Evolutionary conservation across 75 land plant genomes (phyloP).

Genomic region (Pseudotsuga menziesii): DNA sequence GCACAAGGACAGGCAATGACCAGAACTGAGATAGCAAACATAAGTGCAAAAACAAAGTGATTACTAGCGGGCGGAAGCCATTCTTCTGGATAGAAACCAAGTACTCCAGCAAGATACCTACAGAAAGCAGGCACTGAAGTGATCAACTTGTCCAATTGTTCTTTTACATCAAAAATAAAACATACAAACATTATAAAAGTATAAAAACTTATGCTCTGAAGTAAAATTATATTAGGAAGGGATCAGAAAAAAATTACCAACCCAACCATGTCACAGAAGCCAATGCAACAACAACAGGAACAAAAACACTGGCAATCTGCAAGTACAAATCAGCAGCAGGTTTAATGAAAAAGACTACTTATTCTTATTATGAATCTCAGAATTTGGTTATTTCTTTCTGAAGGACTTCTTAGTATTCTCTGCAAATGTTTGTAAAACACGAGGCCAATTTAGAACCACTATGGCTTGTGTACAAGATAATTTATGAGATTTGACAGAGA

Average conservation of each 20-base stretch:
- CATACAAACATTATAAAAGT: neutral
- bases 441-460: neutral
- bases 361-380: neutral
- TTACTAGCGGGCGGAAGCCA: constrained; percentile 83
- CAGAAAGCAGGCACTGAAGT: constrained; percentile 1
- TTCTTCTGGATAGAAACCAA: constrained; percentile 53
- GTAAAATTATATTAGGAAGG: neutral
- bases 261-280: constrained; percentile 66
- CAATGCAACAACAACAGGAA: constrained; percentile 72
- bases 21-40: constrained; percentile 81
- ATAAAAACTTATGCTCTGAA: neutral
- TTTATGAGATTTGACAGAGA: neutral
- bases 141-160: neutral
- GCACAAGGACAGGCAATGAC: constrained; percentile 98
- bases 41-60: constrained; percentile 83
- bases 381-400: neutral
- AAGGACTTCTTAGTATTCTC: neutral
- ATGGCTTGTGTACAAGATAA: neutral
- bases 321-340: constrained; percentile 1
- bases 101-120: constrained; percentile 79
- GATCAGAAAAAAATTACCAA: constrained; percentile 19
- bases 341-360: neutral
- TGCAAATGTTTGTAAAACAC: neutral
- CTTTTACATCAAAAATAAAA: neutral
- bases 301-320: constrained; percentile 94